These are phyloP conservation scores for Alternaria arborescens DNA, from an alignment of 2,329 filamentous ascomycete genomes.

Conservation along the genomic window DNA sequence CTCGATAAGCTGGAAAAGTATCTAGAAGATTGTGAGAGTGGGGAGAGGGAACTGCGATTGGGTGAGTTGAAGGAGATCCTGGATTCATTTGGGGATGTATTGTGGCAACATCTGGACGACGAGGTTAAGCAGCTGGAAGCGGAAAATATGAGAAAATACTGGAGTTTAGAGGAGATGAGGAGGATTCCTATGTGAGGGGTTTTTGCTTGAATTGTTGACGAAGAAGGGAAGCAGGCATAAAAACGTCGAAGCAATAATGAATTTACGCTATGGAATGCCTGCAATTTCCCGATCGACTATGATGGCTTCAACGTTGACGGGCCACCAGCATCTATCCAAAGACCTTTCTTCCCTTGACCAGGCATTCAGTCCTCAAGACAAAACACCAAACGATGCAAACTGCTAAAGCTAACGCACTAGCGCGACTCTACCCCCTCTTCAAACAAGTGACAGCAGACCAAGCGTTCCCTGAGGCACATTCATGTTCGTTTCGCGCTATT, in stretches of 20 bases:
- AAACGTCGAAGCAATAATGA: neutral
- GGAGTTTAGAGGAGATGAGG: constrained; percentile 78
- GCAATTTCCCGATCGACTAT: neutral
- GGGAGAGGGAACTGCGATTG: constrained; percentile 68
- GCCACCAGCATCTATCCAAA: neutral
- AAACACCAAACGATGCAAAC: neutral
- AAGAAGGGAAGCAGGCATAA: neutral
- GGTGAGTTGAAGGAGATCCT: constrained; percentile 72
- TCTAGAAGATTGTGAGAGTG: constrained; percentile 66
- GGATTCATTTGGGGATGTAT: constrained; percentile 78
- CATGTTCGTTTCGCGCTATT: constrained; percentile 9
- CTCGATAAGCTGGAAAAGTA: constrained; percentile 74
- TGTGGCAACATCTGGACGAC: constrained; percentile 85
- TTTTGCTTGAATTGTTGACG: no score
- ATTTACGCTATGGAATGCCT: neutral
- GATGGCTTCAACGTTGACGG: neutral
- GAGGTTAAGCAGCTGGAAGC: constrained; percentile 81
- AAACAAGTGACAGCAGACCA: constrained; percentile 6
- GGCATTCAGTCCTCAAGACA: neutral
- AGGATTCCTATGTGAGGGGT: constrained; percentile 68
- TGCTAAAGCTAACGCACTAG: neutral
- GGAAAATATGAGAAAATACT: constrained; percentile 88
- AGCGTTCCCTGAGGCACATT: constrained; percentile 2
- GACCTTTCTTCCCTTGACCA: neutral
- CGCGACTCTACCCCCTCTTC: neutral